Conservation (phyloP, 2,329 filamentous ascomycete genomes). For the Monilinia fructigena region DNA sequence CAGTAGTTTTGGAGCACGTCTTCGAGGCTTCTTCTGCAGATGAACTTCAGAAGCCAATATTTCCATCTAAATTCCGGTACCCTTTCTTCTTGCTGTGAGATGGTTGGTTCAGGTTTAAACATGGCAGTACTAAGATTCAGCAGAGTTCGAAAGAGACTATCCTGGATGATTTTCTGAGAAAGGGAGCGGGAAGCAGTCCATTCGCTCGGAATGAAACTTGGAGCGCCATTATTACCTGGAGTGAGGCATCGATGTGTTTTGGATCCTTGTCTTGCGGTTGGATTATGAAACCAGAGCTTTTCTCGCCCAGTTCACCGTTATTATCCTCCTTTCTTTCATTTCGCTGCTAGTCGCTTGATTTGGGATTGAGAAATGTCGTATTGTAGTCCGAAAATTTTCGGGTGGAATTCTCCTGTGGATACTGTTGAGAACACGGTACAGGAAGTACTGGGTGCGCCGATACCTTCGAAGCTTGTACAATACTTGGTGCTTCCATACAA, state of each 20-base stretch:
- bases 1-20: too few species aligned
- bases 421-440: not conserved
- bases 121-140: too few species aligned
- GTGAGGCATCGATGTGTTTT: not conserved
- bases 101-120: too few species aligned
- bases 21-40: too few species aligned
- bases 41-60: too few species aligned
- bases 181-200: not conserved
- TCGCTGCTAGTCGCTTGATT: not conserved
- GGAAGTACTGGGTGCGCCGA: not conserved
- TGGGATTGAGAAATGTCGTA: not conserved
- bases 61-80: too few species aligned
- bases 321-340: not conserved
- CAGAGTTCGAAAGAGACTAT: not conserved
- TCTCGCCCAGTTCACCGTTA: accelerated
- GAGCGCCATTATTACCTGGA: not conserved
- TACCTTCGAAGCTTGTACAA: not conserved
- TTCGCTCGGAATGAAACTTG: not conserved
- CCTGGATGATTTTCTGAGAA: not conserved
- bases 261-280: not conserved
- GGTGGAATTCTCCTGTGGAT: not conserved
- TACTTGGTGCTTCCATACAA: not conserved
- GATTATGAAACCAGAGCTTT: not conserved
- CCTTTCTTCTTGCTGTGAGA: too few species aligned
- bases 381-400: not conserved